Percentiles rank a stretch among this genome's conserved stretches.
These are phyloP conservation scores for Aspergillus sp. DNA, from an alignment of 2,329 filamentous ascomycete species.

Conservation along the genomic window DNA sequence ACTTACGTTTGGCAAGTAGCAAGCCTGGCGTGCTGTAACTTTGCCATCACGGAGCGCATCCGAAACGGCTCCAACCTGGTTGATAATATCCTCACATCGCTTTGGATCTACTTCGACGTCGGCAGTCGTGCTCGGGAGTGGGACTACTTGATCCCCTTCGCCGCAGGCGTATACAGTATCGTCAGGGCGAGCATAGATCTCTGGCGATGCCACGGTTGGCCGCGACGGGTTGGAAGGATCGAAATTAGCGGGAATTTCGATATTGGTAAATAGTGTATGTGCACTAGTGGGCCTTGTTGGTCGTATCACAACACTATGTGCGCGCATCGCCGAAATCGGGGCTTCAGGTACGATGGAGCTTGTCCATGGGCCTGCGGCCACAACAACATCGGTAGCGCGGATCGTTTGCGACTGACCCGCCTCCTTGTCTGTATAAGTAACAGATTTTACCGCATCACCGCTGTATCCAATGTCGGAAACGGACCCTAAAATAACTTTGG, in stretches of 20 bases:
- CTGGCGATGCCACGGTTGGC: slow-evolving; percentile 70
- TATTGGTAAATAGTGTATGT: slow-evolving; percentile 72
- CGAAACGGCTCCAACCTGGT: slow-evolving; percentile 64
- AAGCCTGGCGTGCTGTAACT: slow-evolving; percentile 78
- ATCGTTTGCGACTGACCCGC: slow-evolving; percentile 51
- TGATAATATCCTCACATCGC: slow-evolving; percentile 80
- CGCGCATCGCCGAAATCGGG: slow-evolving; percentile 61
- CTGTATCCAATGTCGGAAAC: slow-evolving; percentile 67
- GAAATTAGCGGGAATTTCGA: slow-evolving; percentile 69
- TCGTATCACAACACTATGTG: slow-evolving; percentile 62
- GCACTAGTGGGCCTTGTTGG: slow-evolving; percentile 53
- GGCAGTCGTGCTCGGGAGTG: slow-evolving; percentile 73
- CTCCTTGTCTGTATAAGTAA: slow-evolving; percentile 62
- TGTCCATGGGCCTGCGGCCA: slow-evolving; percentile 65
- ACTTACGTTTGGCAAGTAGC: slow-evolving; percentile 80
- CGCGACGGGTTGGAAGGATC: slow-evolving; percentile 50
- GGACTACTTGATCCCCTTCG: slow-evolving; percentile 74
- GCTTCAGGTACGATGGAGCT: slow-evolving; percentile 51
- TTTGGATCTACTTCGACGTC: slow-evolving; percentile 72
- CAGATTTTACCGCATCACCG: slow-evolving; percentile 55
- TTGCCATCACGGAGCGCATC: slow-evolving; percentile 65
- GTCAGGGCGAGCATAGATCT: slow-evolving; percentile 89
- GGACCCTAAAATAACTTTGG: slow-evolving; percentile 65
- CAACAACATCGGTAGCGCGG: slow-evolving; percentile 58
- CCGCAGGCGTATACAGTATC: slow-evolving; percentile 93